Evolutionary conservation across 2,329 filamentous ascomycete species (phyloP).

Genomic region (Penicillium sp.): DNA sequence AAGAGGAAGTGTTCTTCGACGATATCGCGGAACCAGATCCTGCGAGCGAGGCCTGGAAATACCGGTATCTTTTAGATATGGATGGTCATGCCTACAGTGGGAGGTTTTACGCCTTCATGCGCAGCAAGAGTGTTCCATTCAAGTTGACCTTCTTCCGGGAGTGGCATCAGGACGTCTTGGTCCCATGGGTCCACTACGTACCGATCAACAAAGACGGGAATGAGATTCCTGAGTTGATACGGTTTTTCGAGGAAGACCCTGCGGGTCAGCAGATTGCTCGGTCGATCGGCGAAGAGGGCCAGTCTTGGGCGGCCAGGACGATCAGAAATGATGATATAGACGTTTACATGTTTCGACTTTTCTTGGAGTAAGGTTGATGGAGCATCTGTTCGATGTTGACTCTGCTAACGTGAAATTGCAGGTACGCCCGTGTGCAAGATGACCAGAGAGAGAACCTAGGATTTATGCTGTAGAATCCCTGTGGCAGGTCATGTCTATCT

Average conservation of each 20-base stretch:
- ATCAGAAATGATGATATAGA: slow-evolving; percentile 53
- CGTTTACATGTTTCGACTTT: slow-evolving; percentile 50
- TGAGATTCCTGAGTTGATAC: slow-evolving; percentile 47
- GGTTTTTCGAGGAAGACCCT: slow-evolving; percentile 39
- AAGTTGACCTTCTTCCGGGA: slow-evolving; percentile 49
- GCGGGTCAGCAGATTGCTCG: slow-evolving; percentile 43
- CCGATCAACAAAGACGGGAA: slow-evolving; percentile 44
- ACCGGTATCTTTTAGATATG: slow-evolving; percentile 44
- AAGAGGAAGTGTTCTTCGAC: slow-evolving; percentile 67
- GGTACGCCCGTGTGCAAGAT: slow-evolving; percentile 11
- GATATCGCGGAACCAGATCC: slow-evolving; percentile 54
- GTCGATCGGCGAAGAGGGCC: slow-evolving; percentile 47
- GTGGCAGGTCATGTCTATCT: background rate
- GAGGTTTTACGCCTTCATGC: slow-evolving; percentile 46
- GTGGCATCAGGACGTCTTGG: slow-evolving; percentile 51
- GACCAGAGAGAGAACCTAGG: slow-evolving; percentile 4
- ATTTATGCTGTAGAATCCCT: background rate
- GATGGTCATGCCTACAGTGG: slow-evolving; percentile 52
- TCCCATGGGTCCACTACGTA: slow-evolving; percentile 51
- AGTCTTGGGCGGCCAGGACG: slow-evolving; percentile 47
- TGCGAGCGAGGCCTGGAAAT: slow-evolving; percentile 67
- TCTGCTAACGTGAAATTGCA: background rate
- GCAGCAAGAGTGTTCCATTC: slow-evolving; percentile 41
- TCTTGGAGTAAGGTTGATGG: slow-evolving; percentile 35
- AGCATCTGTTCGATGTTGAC: background rate